Percentiles rank a stretch among this genome's conserved stretches.
Evolutionary conservation across 148 eudicot genomes (phyloP).

Genomic region (Persicaria tinctoria): DNA sequence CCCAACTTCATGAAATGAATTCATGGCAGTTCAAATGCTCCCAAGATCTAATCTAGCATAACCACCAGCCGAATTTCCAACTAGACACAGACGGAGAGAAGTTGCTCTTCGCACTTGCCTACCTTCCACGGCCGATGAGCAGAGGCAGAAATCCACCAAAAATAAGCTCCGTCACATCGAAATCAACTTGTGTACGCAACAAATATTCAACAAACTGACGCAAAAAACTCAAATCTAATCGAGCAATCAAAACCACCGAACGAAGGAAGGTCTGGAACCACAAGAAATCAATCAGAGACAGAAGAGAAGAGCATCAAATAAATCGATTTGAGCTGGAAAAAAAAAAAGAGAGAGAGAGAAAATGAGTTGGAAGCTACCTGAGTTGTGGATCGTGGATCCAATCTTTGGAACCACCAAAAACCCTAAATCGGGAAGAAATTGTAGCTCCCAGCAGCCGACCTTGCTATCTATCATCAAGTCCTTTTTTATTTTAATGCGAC

Average conservation of each 20-base stretch:
- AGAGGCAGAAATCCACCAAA: background rate
- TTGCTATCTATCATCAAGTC: background rate
- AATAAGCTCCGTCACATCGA: slow-evolving; percentile 4
- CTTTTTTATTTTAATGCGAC: background rate
- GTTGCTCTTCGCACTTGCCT: background rate
- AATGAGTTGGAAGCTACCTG: slow-evolving; percentile 5
- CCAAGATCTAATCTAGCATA: slow-evolving; percentile 1
- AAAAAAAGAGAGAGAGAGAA: background rate
- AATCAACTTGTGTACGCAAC: background rate
- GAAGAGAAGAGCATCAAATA: background rate
- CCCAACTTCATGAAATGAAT: slow-evolving; percentile 4
- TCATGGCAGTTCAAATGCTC: slow-evolving; percentile 8
- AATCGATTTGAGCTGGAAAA: background rate
- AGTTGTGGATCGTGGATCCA: background rate
- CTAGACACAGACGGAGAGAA: background rate
- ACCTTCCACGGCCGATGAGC: background rate
- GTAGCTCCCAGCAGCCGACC: slow-evolving; percentile 6
- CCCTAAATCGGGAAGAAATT: slow-evolving; percentile 8
- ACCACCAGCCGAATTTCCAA: slow-evolving; percentile 8
- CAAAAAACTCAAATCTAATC: background rate
- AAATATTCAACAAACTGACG: background rate
- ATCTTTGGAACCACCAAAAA: background rate
- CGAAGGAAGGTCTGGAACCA: too few relatives aligned
- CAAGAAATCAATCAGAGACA: too few relatives aligned
- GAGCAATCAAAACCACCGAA: background rate